Percentiles rank a stretch among this genome's conserved stretches.
These are phyloP conservation scores for Basidioascus undulatus DNA, from an alignment of 768 basidiomycete genomes.

Conservation along the genomic window DNA sequence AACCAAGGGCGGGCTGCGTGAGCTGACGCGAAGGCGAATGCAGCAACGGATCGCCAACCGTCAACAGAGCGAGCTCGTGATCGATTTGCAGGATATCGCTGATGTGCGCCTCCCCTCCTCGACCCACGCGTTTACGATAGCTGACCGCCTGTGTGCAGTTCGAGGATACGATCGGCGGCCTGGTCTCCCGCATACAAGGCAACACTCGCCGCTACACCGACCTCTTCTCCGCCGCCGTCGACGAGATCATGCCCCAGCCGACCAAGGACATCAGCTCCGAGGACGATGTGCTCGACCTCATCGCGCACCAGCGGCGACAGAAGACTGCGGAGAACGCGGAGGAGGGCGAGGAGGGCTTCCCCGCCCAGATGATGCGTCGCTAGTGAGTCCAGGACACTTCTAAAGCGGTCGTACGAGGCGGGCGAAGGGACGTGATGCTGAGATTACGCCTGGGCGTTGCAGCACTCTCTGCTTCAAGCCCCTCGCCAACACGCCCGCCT, in stretches of 20 bases:
- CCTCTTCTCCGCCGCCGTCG: conserved; percentile 73
- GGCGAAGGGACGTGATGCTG: not conserved
- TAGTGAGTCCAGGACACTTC: conserved; percentile 41
- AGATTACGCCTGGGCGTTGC: not conserved
- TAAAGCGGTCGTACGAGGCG: conserved; percentile 7
- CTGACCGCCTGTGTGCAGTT: not conserved
- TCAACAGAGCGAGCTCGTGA: conserved; percentile 63
- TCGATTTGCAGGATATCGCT: conserved; percentile 71
- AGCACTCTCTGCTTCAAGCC: conserved; percentile 92
- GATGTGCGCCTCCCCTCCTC: conserved; percentile 25
- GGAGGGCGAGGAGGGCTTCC: conserved; percentile 49
- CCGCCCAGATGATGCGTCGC: conserved; percentile 70
- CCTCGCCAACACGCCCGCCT: conserved; percentile 24
- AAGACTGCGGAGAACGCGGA: conserved; percentile 61
- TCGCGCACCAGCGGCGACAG: conserved; percentile 76
- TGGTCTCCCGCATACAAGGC: conserved; percentile 50
- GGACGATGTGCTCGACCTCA: conserved; percentile 89
- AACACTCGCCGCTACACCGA: conserved; percentile 78
- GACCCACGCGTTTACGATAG: not conserved
- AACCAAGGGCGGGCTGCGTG: not conserved
- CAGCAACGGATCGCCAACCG: conserved; percentile 86
- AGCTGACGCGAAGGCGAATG: not conserved
- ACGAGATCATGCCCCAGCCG: conserved; percentile 61
- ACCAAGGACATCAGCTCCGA: conserved; percentile 74
- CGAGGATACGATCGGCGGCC: conserved; percentile 11